A percentile compares a stretch with the other conserved stretches of the same genome.
These are phyloP conservation scores for Fusarium torreyae DNA, from an alignment of 2,329 filamentous ascomycete genomes.

Conservation along the genomic window DNA sequence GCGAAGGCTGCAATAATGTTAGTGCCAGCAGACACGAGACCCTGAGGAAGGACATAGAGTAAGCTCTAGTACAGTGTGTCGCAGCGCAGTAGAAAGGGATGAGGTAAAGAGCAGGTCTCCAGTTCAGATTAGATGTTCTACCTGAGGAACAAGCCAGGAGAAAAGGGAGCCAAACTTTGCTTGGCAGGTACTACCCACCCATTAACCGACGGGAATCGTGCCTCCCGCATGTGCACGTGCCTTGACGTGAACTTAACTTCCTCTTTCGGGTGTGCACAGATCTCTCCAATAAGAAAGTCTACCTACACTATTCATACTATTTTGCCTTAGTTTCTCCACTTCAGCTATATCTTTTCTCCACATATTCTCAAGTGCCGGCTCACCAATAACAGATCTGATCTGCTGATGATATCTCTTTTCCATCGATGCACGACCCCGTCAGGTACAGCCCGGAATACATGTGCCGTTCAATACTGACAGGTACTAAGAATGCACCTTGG, in stretches of 20 bases:
- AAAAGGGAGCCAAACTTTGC: conserved; percentile 16
- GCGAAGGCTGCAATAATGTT: conserved; percentile 26
- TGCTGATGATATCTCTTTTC: conserved; percentile 7
- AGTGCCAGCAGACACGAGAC: conserved; percentile 8
- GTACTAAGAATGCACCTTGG: neutral
- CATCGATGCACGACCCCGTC: conserved; percentile 6
- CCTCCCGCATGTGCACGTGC: conserved; percentile 44
- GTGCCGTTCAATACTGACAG: neutral
- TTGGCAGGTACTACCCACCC: conserved; percentile 34
- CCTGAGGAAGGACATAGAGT: conserved; percentile 1
- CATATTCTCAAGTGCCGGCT: conserved; percentile 29
- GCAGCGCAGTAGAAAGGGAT: neutral
- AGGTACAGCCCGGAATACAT: conserved; percentile 5
- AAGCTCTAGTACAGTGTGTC: neutral
- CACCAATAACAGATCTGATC: conserved; percentile 22
- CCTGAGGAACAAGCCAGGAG: neutral
- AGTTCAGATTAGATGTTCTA: neutral
- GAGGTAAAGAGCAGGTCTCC: conserved; percentile 11
- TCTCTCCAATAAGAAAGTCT: conserved; percentile 12
- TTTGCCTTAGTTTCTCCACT: conserved; percentile 32
- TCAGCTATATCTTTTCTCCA: conserved; percentile 22
- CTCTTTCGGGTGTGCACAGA: conserved; percentile 34
- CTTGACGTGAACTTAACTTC: conserved; percentile 36
- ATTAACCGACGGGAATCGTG: conserved; percentile 44
- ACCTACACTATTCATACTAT: conserved; percentile 35